Percentiles rank a stretch among this genome's conserved stretches.
These are phyloP conservation scores for Tremellales sp. DNA, from an alignment of 1,284 basidiomycete species.

Conservation along the genomic window DNA sequence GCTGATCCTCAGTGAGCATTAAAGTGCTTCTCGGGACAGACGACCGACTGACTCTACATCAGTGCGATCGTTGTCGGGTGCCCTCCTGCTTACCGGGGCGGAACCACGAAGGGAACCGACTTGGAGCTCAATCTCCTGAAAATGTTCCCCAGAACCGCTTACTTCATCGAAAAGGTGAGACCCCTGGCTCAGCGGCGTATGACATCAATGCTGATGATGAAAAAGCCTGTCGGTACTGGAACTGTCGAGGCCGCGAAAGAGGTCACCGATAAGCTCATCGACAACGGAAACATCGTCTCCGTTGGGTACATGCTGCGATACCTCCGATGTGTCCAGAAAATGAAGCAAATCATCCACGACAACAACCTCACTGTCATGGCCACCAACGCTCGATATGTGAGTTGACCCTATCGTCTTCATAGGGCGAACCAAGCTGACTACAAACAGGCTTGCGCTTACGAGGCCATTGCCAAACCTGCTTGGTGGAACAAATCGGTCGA, in stretches of 20 bases:
- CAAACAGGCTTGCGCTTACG: conserved; percentile 67
- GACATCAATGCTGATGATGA: conserved; percentile 1
- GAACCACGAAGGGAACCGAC: conserved; percentile 70
- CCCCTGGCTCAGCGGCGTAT: neutral
- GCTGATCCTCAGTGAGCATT: conserved; percentile 51
- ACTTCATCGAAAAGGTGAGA: conserved; percentile 81
- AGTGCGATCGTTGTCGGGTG: conserved; percentile 82
- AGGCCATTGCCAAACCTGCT: conserved; percentile 81
- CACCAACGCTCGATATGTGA: conserved; percentile 88
- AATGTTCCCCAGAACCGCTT: conserved; percentile 80
- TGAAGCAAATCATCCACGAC: conserved; percentile 94
- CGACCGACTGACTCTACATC: conserved; percentile 3
- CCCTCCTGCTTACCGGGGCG: conserved; percentile 90
- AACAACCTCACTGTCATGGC: conserved; percentile 97
- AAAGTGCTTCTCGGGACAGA: neutral
- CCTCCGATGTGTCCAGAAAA: conserved; percentile 91
- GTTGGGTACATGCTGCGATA: conserved; percentile 92
- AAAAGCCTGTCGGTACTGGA: conserved; percentile 75
- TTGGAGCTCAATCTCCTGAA: conserved; percentile 87
- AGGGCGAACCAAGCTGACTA: conserved; percentile 8
- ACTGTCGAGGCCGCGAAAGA: conserved; percentile 57
- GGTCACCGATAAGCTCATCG: conserved; percentile 64
- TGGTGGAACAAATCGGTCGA: conserved; percentile 94
- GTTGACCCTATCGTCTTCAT: conserved; percentile 8
- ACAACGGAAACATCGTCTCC: conserved; percentile 73